Conservation (phyloP, 2,329 filamentous ascomycete species). For the Ophiobolus disseminans region DNA sequence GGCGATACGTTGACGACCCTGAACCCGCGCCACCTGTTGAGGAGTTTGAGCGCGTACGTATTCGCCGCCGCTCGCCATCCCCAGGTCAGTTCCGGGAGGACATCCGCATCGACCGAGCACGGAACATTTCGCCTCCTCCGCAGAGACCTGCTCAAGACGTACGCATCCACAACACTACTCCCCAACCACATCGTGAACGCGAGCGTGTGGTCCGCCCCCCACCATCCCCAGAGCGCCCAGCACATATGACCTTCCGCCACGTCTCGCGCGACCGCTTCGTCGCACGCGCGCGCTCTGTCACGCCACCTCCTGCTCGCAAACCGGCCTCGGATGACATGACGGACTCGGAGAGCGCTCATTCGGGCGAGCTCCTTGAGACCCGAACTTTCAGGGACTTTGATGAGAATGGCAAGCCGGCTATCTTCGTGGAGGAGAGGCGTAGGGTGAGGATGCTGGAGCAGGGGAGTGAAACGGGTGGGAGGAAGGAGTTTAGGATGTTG, state of each 20-base stretch:
- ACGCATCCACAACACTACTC: conserved; percentile 22
- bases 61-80: conserved; percentile 22
- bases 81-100: conserved; percentile 24
- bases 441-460: conserved; percentile 18
- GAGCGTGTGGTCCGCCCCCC: conserved; percentile 3
- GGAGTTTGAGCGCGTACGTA: conserved; percentile 26
- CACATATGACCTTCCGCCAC: conserved; percentile 21
- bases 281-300: background rate
- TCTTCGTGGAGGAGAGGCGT: conserved; percentile 34
- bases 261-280: conserved; percentile 9
- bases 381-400: conserved; percentile 38
- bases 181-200: conserved; percentile 12
- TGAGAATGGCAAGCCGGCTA: conserved; percentile 37
- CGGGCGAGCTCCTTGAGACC: conserved; percentile 22
- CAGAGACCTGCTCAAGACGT: conserved; percentile 16
- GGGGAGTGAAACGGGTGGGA: conserved; percentile 11
- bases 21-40: conserved; percentile 19
- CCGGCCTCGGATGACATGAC: conserved; percentile 28
- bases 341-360: conserved; percentile 32
- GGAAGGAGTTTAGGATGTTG: conserved; percentile 1
- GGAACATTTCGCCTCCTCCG: conserved; percentile 23
- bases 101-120: conserved; percentile 23
- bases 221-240: conserved; percentile 8
- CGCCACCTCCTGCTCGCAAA: conserved; percentile 4
- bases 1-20: conserved; percentile 17